These are phyloP conservation scores for Colletotrichum liaoningense DNA, from an alignment of 2,329 filamentous ascomycete species.

Conservation along the genomic window DNA sequence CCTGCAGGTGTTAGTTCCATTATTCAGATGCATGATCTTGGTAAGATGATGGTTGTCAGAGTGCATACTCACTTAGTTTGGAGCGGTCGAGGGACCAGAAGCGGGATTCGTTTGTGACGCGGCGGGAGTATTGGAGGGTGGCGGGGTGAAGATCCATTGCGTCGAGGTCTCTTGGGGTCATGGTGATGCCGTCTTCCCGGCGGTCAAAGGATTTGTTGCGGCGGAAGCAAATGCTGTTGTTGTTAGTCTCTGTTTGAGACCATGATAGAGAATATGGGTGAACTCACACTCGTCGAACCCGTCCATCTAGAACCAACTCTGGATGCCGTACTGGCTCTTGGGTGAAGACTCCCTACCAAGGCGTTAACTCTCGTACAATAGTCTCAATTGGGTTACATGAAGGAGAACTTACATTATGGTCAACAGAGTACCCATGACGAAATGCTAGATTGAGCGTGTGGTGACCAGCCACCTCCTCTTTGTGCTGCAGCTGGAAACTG, in stretches of 20 bases:
- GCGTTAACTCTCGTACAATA: too few relatives aligned
- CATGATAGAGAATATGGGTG: too few relatives aligned
- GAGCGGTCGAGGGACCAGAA: slow-evolving; percentile 53
- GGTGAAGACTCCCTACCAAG: slow-evolving; percentile 28
- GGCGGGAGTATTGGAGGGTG: slow-evolving; percentile 51
- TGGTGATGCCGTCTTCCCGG: slow-evolving; percentile 48
- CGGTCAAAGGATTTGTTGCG: slow-evolving; percentile 45
- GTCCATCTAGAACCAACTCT: slow-evolving; percentile 43
- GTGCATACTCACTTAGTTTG: slow-evolving; percentile 46
- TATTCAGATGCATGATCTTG: too few relatives aligned
- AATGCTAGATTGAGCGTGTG: slow-evolving; percentile 47
- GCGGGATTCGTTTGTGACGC: slow-evolving; percentile 52
- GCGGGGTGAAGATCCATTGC: slow-evolving; percentile 52
- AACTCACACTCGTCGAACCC: slow-evolving; percentile 49
- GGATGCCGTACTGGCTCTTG: slow-evolving; percentile 31
- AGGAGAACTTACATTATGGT: slow-evolving; percentile 39
- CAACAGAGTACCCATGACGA: slow-evolving; percentile 43
- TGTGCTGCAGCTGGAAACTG: slow-evolving; percentile 47
- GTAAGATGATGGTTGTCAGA: too few relatives aligned
- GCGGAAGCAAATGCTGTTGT: slow-evolving; percentile 49
- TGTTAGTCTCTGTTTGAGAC: neutral
- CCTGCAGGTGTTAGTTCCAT: slow-evolving; percentile 43
- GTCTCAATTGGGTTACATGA: neutral
- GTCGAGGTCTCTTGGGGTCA: slow-evolving; percentile 48
- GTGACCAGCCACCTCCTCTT: slow-evolving; percentile 46